These are phyloP conservation scores for Myxozyma geophila DNA, from an alignment of 805 yeast species.

Conservation along the genomic window DNA sequence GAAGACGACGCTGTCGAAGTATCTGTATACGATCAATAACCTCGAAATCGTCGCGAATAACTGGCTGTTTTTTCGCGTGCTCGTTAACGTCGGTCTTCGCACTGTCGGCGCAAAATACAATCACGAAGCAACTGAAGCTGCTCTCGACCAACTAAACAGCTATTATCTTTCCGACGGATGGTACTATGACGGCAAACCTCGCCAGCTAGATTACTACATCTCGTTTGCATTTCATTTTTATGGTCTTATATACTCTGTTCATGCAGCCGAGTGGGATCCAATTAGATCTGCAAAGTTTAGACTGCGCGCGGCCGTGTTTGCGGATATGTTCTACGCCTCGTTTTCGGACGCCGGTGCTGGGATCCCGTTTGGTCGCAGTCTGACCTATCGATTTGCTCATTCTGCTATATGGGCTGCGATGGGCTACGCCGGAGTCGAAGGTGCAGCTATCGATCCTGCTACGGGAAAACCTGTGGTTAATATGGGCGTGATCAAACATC, in stretches of 20 bases:
- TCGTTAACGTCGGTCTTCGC: slow-evolving; percentile 43
- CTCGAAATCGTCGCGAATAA: slow-evolving; percentile 38
- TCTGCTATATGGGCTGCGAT: slow-evolving; percentile 40
- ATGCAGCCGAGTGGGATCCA: slow-evolving; percentile 31
- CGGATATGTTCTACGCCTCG: slow-evolving; percentile 40
- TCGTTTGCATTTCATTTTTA: slow-evolving; percentile 46
- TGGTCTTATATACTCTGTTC: slow-evolving; percentile 39
- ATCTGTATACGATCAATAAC: slow-evolving; percentile 37
- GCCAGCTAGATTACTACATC: slow-evolving; percentile 43
- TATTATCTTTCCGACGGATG: slow-evolving; percentile 44
- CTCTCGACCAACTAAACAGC: slow-evolving; percentile 39
- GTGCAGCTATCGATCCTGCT: slow-evolving; percentile 26
- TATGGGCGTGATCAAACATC: slow-evolving; percentile 38
- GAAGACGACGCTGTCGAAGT: slow-evolving; percentile 37
- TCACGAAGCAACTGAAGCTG: slow-evolving; percentile 25
- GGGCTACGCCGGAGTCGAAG: slow-evolving; percentile 34
- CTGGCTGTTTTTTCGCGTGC: slow-evolving; percentile 44
- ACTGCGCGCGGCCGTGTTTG: slow-evolving; percentile 40
- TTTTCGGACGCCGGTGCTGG: slow-evolving; percentile 38
- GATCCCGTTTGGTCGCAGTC: slow-evolving; percentile 41
- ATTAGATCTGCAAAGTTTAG: slow-evolving; percentile 33
- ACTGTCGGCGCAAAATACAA: slow-evolving; percentile 38
- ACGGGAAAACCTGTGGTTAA: slow-evolving; percentile 34
- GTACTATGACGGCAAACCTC: slow-evolving; percentile 44
- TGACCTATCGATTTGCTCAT: slow-evolving; percentile 40